These are phyloP conservation scores for Cardamine resedifolia DNA, from an alignment of 345 rosid genomes.

Conservation along the genomic window DNA sequence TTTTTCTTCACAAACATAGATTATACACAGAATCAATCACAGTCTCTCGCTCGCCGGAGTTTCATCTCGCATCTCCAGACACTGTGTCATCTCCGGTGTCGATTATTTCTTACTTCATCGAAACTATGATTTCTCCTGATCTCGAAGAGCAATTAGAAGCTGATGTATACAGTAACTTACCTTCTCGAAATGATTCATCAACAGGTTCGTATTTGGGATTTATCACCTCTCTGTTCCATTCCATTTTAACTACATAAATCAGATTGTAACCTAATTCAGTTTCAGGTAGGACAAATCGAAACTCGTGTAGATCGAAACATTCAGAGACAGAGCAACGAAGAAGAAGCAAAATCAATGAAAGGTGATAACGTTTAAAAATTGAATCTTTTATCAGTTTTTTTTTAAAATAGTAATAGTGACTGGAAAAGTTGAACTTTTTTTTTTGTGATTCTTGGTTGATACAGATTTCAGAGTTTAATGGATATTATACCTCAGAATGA, in stretches of 20 bases:
- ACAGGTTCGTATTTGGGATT: constrained; percentile 36
- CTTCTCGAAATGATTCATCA: constrained; percentile 40
- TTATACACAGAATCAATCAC: not conserved
- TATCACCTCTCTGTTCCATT: not conserved
- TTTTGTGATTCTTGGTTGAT: not conserved
- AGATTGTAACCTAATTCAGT: not conserved
- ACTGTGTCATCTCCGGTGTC: not conserved
- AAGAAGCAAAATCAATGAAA: constrained; percentile 83
- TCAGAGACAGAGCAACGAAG: constrained; percentile 91
- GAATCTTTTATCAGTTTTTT: not conserved
- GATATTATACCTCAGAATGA: constrained; percentile 78
- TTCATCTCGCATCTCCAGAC: not conserved
- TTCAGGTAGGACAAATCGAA: constrained; percentile 47
- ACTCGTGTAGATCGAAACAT: constrained; percentile 60
- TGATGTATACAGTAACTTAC: constrained; percentile 47
- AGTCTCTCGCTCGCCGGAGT: not conserved
- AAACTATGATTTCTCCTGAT: constrained; percentile 55
- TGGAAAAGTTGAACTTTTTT: not conserved
- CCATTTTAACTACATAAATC: not conserved
- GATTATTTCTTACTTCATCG: not conserved
- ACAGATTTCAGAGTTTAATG: constrained; percentile 84
- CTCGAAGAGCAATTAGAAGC: constrained; percentile 56
- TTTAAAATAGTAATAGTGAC: not conserved
- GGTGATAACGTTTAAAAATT: constrained; percentile 35
- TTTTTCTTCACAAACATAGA: not conserved